These are phyloP conservation scores for Candida tammaniensis DNA, from an alignment of 805 yeast genomes.

Conservation along the genomic window DNA sequence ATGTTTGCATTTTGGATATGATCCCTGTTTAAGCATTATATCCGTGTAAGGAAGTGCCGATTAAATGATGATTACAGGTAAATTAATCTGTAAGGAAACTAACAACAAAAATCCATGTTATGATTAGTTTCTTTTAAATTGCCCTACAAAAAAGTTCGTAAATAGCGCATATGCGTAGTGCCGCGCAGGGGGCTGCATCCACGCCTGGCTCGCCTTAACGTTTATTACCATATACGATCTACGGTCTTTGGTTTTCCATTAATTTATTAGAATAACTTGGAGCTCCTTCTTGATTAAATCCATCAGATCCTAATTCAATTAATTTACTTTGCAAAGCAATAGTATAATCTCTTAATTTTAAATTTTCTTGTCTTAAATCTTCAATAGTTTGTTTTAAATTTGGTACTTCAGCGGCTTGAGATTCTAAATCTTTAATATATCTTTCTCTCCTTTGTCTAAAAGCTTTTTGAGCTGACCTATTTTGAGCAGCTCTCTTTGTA, in stretches of 20 bases:
- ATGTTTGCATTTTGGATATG: no score
- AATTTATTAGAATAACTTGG: slow-evolving; percentile 5
- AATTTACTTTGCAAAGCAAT: slow-evolving; percentile 66
- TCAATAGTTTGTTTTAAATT: slow-evolving; percentile 63
- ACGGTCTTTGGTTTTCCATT: slow-evolving; percentile 1
- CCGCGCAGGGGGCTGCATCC: no score
- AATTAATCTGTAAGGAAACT: no score
- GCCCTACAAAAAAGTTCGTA: no score
- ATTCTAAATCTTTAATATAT: slow-evolving; percentile 76
- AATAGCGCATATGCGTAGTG: no score
- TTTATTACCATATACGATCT: no score
- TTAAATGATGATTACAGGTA: no score
- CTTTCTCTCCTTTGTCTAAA: slow-evolving; percentile 82
- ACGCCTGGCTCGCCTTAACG: no score
- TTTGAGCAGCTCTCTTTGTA: slow-evolving; percentile 88
- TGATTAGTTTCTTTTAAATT: no score
- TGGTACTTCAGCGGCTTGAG: slow-evolving; percentile 61
- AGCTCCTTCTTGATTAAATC: slow-evolving; percentile 1
- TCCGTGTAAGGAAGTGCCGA: no score
- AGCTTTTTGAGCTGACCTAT: slow-evolving; percentile 88
- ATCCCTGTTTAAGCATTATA: no score
- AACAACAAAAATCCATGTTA: no score
- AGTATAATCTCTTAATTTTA: slow-evolving; percentile 69
- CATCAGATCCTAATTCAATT: slow-evolving; percentile 41
- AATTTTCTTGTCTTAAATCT: slow-evolving; percentile 65